Evolutionary conservation across 371 early-diverging fungal genomes (phyloP).

Genomic region (Apophysomyces trapeziformis): DNA sequence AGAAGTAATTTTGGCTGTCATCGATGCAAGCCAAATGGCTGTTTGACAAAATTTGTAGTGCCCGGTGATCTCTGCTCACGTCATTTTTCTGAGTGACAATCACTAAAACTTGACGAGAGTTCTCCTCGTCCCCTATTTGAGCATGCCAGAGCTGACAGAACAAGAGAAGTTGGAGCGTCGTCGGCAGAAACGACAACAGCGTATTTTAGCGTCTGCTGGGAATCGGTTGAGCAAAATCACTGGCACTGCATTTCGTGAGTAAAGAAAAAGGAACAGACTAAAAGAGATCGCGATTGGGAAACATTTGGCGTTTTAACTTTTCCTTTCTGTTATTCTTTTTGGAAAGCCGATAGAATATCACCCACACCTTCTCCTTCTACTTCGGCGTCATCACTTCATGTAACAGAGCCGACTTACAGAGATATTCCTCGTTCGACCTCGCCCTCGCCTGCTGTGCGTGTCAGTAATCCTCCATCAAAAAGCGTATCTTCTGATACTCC

Average conservation of each 20-base stretch:
- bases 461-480: conserved; percentile 1
- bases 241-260: conserved; percentile 52
- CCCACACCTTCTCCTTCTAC: conserved; percentile 42
- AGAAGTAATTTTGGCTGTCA: no score
- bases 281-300: neutral
- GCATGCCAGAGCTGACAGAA: conserved; percentile 48
- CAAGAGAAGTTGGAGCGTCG: conserved; percentile 60
- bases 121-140: neutral
- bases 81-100: no score
- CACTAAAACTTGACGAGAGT: no score
- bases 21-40: no score
- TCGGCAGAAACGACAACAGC: conserved; percentile 62
- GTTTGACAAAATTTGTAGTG: no score
- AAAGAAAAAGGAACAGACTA: neutral
- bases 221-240: conserved; percentile 63
- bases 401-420: conserved; percentile 17
- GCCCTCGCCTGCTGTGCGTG: conserved; percentile 24
- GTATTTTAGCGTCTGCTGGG: conserved; percentile 61
- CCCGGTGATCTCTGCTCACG: no score
- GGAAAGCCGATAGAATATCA: conserved; percentile 31
- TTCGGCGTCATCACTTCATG: conserved; percentile 26
- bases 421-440: conserved; percentile 21
- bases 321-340: neutral
- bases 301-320: neutral
- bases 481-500: conserved; percentile 6